Evolutionary conservation across 2,329 filamentous ascomycete species (phyloP).

Genomic region (Aspergillus pseudoglaucus): DNA sequence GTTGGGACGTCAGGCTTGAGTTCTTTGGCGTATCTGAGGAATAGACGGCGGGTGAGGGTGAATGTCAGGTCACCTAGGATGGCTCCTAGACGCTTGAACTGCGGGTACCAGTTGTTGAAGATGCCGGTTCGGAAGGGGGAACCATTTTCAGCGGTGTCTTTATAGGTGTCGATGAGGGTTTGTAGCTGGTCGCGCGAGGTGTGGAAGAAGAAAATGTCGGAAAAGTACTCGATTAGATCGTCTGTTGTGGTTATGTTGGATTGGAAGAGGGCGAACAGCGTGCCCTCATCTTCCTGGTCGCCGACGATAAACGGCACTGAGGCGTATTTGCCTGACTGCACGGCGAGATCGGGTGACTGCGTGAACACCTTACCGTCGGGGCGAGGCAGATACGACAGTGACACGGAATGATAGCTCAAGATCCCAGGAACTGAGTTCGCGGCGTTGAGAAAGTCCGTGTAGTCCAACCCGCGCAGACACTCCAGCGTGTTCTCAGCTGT

Average conservation of each 20-base stretch:
- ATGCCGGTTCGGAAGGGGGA: slow-evolving; percentile 65
- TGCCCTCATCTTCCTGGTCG: slow-evolving; percentile 75
- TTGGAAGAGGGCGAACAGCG: slow-evolving; percentile 65
- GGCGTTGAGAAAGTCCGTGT: slow-evolving; percentile 51
- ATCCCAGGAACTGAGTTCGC: slow-evolving; percentile 64
- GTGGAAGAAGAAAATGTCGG: slow-evolving; percentile 52
- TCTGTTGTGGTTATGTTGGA: slow-evolving; percentile 58
- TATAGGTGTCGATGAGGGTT: slow-evolving; percentile 57
- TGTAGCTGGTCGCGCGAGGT: slow-evolving; percentile 49
- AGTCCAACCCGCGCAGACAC: slow-evolving; percentile 44
- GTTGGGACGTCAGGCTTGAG: slow-evolving; percentile 53
- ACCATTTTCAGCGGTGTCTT: slow-evolving; percentile 50
- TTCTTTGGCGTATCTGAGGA: slow-evolving; percentile 46
- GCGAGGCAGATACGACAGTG: slow-evolving; percentile 67
- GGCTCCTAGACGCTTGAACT: slow-evolving; percentile 70
- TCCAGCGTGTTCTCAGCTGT: slow-evolving; percentile 37
- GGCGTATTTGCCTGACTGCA: slow-evolving; percentile 48
- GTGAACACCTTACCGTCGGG: slow-evolving; percentile 61
- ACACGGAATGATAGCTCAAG: slow-evolving; percentile 60
- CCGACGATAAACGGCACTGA: slow-evolving; percentile 61
- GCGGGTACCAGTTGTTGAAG: slow-evolving; percentile 66
- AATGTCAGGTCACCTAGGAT: slow-evolving; percentile 71
- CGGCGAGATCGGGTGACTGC: slow-evolving; percentile 56
- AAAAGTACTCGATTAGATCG: slow-evolving; percentile 57
- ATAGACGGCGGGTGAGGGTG: slow-evolving; percentile 61